Base-by-base conservation (phyloP, 164 flowering plant species). In the Saururus chinensis region DNA sequence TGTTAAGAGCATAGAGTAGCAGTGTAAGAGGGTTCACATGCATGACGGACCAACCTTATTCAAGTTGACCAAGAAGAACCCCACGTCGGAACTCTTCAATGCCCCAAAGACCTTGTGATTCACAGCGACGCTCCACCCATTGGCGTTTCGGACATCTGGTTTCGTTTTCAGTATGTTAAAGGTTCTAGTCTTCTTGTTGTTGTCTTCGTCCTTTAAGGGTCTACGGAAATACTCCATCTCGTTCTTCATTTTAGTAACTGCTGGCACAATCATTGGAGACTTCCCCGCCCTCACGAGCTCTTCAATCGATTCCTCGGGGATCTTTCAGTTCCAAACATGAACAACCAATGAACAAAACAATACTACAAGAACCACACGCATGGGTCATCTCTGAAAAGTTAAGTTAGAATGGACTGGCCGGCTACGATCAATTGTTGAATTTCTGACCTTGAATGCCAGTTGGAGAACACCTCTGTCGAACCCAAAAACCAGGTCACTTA, bases 111-210 rank as follows among this genome's bases (percentile, higher is more conserved):
- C 64, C 30, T 74, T 71, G 24, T 52, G 64, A 40, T 71, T 75
- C 61, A 85, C 86, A 0, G 83, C 71, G 19, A 70, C 19, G 75
- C 87, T 89, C 92, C 96, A 81, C 0, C 98, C 98, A 60, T 87
- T 70, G 60, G 79, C 74, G 49, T 85, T 92, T 63, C 81, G 23
- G 55, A 89, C 71, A 67, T 87, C 95, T 4, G 77, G 84, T 2
- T 81, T 66, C 11, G 41, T 78, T 5, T 77, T 59, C 13, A 77
- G 54, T 25, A 92, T 53, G 62, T 92, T 92, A 68, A 68, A 87
- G 1, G 80, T 58, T 19, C 12, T 40, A 16, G n/a, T 57, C 10
- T 25, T 17, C 20, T 30, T 25, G 19, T 58, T 37, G 9, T 35
- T 37, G 19, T n/a, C 23, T 4, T n/a, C 21, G 19, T 58, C 45